A percentile compares a stretch with the other conserved stretches of the same genome.
Conservation (phyloP, 164 flowering plant genomes). For the Berberis thunbergii region DNA sequence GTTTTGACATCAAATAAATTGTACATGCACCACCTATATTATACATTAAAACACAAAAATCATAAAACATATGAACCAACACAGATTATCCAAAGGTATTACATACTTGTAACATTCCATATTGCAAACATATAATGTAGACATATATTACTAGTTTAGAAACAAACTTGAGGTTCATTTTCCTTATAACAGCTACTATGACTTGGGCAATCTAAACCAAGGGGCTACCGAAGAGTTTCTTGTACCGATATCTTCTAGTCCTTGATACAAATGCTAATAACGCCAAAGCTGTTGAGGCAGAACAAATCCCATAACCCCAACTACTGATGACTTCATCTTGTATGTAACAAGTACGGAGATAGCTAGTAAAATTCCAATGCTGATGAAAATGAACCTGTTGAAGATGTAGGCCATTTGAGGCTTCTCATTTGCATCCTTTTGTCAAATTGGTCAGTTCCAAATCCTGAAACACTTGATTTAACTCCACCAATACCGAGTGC, state of each 20-base stretch:
- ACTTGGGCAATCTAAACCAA: conserved; percentile 56
- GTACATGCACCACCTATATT: no score
- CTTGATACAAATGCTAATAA: conserved; percentile 44
- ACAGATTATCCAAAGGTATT: no score
- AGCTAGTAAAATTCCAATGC: conserved; percentile 56
- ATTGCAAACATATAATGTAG: no score
- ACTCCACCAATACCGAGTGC: conserved; percentile 82
- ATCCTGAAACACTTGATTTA: conserved; percentile 78
- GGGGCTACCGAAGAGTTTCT: conserved; percentile 58
- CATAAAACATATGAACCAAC: no score
- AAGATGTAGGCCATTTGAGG: conserved; percentile 45
- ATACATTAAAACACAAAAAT: no score
- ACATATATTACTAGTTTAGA: background rate
- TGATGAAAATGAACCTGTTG: conserved; percentile 36
- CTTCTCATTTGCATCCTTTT: conserved; percentile 54
- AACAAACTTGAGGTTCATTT: conserved; percentile 38
- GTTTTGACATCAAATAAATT: no score
- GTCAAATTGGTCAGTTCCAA: conserved; percentile 79
- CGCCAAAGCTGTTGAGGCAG: conserved; percentile 43
- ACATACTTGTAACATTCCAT: no score
- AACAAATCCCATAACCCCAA: conserved; percentile 62
- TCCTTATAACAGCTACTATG: conserved; percentile 39
- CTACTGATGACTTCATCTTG: conserved; percentile 71
- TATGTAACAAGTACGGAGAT: conserved; percentile 69
- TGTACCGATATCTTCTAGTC: conserved; percentile 53